Base-by-base conservation (phyloP, 305 asterid species). In the Rubia peregrina region DNA sequence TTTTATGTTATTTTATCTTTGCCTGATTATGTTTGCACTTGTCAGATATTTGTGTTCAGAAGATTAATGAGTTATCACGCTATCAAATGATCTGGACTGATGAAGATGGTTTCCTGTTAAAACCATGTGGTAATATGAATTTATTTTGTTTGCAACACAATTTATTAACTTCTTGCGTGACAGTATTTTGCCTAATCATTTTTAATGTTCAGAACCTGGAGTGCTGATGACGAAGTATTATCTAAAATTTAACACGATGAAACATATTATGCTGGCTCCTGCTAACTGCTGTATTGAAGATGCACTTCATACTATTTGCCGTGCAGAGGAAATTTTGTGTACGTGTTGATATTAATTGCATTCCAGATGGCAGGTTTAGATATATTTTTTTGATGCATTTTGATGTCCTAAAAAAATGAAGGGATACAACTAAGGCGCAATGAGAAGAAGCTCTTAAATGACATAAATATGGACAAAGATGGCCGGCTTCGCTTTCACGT, bases 341-440 rank as follows among this genome's bases (percentile, higher is more conserved):
- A 87, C 62, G 76, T 79, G 72, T 24, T 57, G 42, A 62, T 77
- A 72, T 43, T 70, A 73, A 67, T 60, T 73, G 68, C 33, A 62
- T 38, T 40, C 71, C 65, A 38, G 55, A 62, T 74, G 59, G 74
- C 74, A 22, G 71, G 21, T 66, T 65, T 41, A 71, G 68, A 72
- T 41, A 24, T 24, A 0, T 24, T 71, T 42, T 70, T 77, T 62
- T 76, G 65, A 71, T 60, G 57, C 65, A 71, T 56, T 65, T 73
- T 79, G 61, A 73, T 79, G 76, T 41, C 69, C 77, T 77, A 76
- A 56, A 69, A 81, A 79, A 80, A 26, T 83, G 82, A 85, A 91
- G 99, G 99, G 99, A 91, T 94, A 87, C 99, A 94, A 73, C 89
- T 94, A 76, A 82, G 99, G 81, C 86, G 98, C 78, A 94, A 83